phyloP scores from a whole-genome alignment of 257 asterid species.

The Knoxia roxburghii region DNA sequence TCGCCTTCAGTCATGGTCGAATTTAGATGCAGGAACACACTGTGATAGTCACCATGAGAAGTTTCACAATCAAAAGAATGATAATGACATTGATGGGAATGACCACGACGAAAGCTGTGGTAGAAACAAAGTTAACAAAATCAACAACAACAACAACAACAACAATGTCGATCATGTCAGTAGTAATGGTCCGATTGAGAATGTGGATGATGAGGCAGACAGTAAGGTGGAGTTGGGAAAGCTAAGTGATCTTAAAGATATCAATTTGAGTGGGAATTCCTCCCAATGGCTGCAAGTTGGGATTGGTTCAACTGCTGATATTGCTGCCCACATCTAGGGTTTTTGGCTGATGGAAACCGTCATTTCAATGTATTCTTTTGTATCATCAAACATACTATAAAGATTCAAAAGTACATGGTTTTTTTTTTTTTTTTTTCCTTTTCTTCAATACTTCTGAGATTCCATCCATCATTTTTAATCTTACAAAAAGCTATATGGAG shows the following conservation, averaged over 20 bases:
- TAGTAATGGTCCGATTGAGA: neutral
- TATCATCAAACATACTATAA: neutral
- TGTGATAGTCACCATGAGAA: neutral
- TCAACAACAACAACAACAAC: constrained; percentile 3
- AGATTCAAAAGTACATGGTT: neutral
- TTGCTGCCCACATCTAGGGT: constrained; percentile 24
- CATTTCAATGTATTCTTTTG: constrained; percentile 5
- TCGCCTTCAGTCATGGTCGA: constrained; percentile 44
- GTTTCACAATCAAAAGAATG: neutral
- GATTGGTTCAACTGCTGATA: constrained; percentile 50
- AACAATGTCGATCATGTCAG: neutral
- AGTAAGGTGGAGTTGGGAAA: constrained; percentile 56
- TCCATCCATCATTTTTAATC: neutral
- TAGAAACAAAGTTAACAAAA: neutral
- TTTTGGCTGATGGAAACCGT: neutral
- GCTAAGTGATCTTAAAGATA: constrained; percentile 42
- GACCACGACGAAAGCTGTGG: neutral
- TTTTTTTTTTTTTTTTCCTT: neutral
- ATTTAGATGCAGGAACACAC: constrained; percentile 10
- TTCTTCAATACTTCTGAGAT: neutral
- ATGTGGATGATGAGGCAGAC: constrained; percentile 61
- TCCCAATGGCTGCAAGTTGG: constrained; percentile 92
- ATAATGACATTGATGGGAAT: neutral
- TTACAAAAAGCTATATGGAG: neutral
- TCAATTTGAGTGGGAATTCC: constrained; percentile 29